Percentiles rank a stretch among this genome's conserved stretches.
Conservation (phyloP, 164 flowering plant genomes). For the Macadamia tetraphylla region DNA sequence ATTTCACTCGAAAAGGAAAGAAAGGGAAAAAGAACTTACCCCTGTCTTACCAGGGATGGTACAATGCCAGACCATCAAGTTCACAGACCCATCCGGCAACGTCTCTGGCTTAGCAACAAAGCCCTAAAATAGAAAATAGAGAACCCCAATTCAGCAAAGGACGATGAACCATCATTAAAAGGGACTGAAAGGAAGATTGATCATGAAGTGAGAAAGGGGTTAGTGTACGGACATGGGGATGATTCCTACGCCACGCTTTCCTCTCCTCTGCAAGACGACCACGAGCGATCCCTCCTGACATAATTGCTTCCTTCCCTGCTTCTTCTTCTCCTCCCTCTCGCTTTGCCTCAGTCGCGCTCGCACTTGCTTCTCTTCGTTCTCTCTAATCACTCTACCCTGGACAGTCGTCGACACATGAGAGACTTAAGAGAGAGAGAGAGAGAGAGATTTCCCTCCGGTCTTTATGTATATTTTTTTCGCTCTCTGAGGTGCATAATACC, state of each 20-base stretch:
- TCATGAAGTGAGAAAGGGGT: not conserved
- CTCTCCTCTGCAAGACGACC: constrained; percentile 79
- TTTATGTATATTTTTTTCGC: not conserved
- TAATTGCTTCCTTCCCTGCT: not conserved
- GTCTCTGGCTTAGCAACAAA: constrained; percentile 89
- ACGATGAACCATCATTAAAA: not conserved
- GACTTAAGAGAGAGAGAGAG: too few species aligned
- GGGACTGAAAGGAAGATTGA: not conserved
- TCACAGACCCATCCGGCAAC: constrained; percentile 60
- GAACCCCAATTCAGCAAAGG: not conserved
- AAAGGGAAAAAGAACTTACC: constrained; percentile 27
- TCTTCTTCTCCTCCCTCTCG: not conserved
- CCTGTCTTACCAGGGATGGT: constrained; percentile 77
- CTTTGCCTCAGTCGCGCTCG: too few species aligned
- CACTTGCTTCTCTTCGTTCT: not conserved
- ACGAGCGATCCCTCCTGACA: constrained; percentile 81
- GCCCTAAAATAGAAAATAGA: constrained; percentile 37
- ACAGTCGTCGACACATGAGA: not conserved
- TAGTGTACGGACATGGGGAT: constrained; percentile 54
- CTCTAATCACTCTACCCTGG: not conserved
- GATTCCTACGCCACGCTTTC: constrained; percentile 82
- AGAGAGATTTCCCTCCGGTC: not conserved
- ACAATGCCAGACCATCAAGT: constrained; percentile 86
- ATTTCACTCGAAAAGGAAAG: not conserved
- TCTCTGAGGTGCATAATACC: too few species aligned